Percentiles rank a stretch among this genome's conserved stretches.
phyloP scores from a whole-genome alignment of 768 basidiomycete species.

The Ramaria sp. region DNA sequence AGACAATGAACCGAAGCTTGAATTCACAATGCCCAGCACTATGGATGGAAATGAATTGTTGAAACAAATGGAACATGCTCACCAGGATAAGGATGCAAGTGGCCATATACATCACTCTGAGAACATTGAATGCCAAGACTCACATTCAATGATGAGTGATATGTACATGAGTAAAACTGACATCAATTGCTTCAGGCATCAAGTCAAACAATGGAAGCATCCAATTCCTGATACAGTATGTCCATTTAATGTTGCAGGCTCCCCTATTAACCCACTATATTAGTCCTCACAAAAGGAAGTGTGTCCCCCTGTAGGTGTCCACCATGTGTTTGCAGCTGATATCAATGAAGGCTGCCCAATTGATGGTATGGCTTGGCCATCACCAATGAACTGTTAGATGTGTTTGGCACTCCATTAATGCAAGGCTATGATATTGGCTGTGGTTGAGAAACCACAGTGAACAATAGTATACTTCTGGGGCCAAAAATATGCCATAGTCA shows the following conservation, averaged over 20 bases:
- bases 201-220: constrained; percentile 14
- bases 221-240: not conserved
- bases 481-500: not conserved
- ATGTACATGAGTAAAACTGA: constrained; percentile 17
- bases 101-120: constrained; percentile 8
- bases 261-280: too few species aligned
- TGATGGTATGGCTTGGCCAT: constrained; percentile 13
- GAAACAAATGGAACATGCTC: constrained; percentile 19
- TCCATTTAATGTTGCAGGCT: too few species aligned
- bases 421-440: constrained; percentile 23
- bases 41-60: constrained; percentile 27
- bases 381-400: constrained; percentile 16
- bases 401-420: constrained; percentile 9
- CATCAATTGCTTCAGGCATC: constrained; percentile 22
- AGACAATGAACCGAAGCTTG: constrained; percentile 20
- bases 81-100: constrained; percentile 14
- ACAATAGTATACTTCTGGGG: not conserved
- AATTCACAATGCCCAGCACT: constrained; percentile 16
- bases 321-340: not conserved
- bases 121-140: not conserved
- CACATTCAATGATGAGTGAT: constrained; percentile 10
- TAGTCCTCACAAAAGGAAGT: too few species aligned
- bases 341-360: constrained; percentile 11
- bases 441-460: constrained; percentile 12
- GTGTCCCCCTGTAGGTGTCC: not conserved